These are phyloP conservation scores for Vaccinium vitisidaea DNA, from an alignment of 148 eudicot genomes.

Conservation along the genomic window DNA sequence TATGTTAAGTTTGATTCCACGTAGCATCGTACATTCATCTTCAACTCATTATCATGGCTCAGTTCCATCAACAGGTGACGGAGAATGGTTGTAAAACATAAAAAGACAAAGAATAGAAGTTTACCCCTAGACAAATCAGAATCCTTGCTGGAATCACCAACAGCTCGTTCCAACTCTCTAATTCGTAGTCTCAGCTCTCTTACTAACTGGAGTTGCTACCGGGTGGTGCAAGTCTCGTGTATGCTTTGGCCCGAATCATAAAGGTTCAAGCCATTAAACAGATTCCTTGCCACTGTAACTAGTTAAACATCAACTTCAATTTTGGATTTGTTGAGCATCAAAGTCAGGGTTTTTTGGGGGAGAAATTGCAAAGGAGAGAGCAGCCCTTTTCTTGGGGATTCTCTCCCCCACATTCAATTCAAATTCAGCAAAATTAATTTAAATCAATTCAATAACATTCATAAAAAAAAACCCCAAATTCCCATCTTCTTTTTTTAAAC, in stretches of 20 bases:
- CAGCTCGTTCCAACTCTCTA: conserved; percentile 69
- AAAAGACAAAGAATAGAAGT: neutral
- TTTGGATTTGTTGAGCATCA: too few species aligned
- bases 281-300: too few species aligned
- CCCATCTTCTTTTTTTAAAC: too few species aligned
- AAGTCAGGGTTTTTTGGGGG: too few species aligned
- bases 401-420: too few species aligned
- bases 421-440: too few species aligned
- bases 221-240: conserved; percentile 62
- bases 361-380: too few species aligned
- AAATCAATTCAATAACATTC: too few species aligned
- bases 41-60: neutral
- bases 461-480: too few species aligned
- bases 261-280: too few species aligned
- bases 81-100: neutral
- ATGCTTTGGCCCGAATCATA: conserved; percentile 79
- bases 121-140: conserved; percentile 70
- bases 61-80: neutral
- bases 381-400: too few species aligned
- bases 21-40: neutral
- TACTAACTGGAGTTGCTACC: conserved; percentile 60
- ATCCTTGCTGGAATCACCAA: conserved; percentile 60
- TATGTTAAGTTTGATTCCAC: neutral
- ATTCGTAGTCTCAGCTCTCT: conserved; percentile 76
- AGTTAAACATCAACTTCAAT: too few species aligned